Conservation (phyloP, 768 basidiomycete genomes). For the Stropharia rugosoannulata region DNA sequence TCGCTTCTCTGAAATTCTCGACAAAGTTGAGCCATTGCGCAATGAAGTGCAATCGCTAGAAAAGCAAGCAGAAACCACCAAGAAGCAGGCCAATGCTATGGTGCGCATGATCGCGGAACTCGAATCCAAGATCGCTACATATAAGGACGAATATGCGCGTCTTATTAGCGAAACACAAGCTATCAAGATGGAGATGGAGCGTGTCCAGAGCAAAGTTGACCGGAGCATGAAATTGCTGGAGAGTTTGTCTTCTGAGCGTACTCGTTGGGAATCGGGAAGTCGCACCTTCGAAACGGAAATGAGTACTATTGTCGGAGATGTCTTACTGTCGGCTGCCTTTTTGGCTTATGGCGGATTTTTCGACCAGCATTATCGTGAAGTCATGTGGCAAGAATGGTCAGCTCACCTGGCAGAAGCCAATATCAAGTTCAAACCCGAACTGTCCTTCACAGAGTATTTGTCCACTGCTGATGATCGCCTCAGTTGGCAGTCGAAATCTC, state of each 20-base stretch:
- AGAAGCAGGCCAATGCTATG: conserved; percentile 88
- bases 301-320: conserved; percentile 98
- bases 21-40: conserved; percentile 94
- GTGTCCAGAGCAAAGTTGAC: conserved; percentile 95
- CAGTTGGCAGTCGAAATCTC: conserved; percentile 91
- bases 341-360: conserved; percentile 98
- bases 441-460: conserved; percentile 92
- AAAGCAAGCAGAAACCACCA: conserved; percentile 90
- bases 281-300: conserved; percentile 96
- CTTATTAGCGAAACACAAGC: conserved; percentile 97
- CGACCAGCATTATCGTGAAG: conserved; percentile 96
- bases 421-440: conserved; percentile 89
- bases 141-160: conserved; percentile 96
- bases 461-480: conserved; percentile 96
- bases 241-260: conserved; percentile 92
- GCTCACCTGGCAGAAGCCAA: conserved; percentile 85
- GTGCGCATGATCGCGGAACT: conserved; percentile 91
- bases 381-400: conserved; percentile 97
- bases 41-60: conserved; percentile 95
- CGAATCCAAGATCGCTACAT: conserved; percentile 86
- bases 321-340: conserved; percentile 93
- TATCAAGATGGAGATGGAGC: conserved; percentile 97
- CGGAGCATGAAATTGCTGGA: conserved; percentile 94
- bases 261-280: conserved; percentile 93
- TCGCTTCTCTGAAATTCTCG: conserved; percentile 93